These are phyloP conservation scores for Hyphopichia wangnamkhiaoensis DNA, from an alignment of 1,139 yeast genomes.

Conservation along the genomic window DNA sequence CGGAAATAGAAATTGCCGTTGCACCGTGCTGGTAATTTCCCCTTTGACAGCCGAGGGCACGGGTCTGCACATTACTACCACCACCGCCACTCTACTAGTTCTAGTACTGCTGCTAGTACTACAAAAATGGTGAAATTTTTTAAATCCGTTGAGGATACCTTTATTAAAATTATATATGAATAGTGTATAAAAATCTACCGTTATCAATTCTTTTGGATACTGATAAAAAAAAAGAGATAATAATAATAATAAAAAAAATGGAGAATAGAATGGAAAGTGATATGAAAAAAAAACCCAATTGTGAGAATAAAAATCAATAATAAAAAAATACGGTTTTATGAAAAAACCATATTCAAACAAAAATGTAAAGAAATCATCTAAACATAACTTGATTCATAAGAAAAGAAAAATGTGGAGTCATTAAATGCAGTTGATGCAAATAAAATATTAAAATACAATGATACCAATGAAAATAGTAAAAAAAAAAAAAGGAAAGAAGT, in stretches of 20 bases:
- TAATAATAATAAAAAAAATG: slow-evolving; percentile 7
- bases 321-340: slow-evolving; percentile 12
- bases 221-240: slow-evolving; percentile 13
- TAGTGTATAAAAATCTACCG: slow-evolving; percentile 20
- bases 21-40: too few relatives aligned
- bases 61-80: too few relatives aligned
- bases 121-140: too few relatives aligned
- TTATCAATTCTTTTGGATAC: slow-evolving; percentile 14
- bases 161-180: slow-evolving; percentile 22
- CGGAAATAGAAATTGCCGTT: too few relatives aligned
- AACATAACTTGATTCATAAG: slow-evolving; percentile 14
- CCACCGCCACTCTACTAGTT: too few relatives aligned
- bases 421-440: slow-evolving; percentile 55
- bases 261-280: slow-evolving; percentile 2
- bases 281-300: slow-evolving; percentile 13
- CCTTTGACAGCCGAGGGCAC: too few relatives aligned
- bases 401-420: slow-evolving; percentile 25
- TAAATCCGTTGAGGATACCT: slow-evolving; percentile 43
- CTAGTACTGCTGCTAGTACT: too few relatives aligned
- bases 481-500: slow-evolving; percentile 12
- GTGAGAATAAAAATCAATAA: slow-evolving; percentile 9
- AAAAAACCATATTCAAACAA: slow-evolving; percentile 13
- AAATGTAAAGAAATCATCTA: slow-evolving; percentile 13
- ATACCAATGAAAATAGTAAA: slow-evolving; percentile 9
- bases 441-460: slow-evolving; percentile 22